Base-by-base conservation (phyloP, 768 basidiomycete species). In the Melanogaster broomeanus region DNA sequence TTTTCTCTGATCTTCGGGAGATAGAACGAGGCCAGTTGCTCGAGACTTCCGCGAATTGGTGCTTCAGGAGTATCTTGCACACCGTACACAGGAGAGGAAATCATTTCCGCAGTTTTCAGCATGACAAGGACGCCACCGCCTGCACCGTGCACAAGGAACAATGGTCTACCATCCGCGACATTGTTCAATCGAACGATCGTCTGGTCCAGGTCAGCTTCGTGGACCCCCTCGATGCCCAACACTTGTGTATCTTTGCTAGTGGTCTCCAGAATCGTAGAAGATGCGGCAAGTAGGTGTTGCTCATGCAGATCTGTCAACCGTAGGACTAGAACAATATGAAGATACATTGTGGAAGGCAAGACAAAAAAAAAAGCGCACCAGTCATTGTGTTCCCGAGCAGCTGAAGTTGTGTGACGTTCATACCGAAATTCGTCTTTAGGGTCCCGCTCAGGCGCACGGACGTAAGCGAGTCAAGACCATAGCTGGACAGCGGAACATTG, bases 1-100 rank as follows among this genome's bases (percentile, higher is more conserved):
- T 31, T 45, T 25, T 22, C 46, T 38, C 59, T 60, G 35, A 64
- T 61, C 28, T 57, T 43, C 22, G 53, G 42, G 44, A 50, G 58
- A 45, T 64, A 64, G 51, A 58, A 61, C 15, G 19, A 21, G 11
- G 58, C 46, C 19, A 60, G 28, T 4, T 42, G 37, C 11, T 41
- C 27, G 11, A 64, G 16, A 3, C 51, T 48, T 21, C 56, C 40
- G 4, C 22, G 43, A 6, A 59, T 34, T 11, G 60, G 62, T 12
- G 60, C 49, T 8, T 61, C 62, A 2, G 57, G 53, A 5, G 60
- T 64, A 16, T 45, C 35, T 18, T 49, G 48, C 5, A 49, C 16
- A 13, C 35, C 48, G 15, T 38, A 49, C 2, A 49, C 22, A 13
- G 38, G 38, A 16, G n/a, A 16, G 2, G 6, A 8, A n/a, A 49